phyloP scores from a whole-genome alignment of 345 rosid genomes.

The Punica granatum region DNA sequence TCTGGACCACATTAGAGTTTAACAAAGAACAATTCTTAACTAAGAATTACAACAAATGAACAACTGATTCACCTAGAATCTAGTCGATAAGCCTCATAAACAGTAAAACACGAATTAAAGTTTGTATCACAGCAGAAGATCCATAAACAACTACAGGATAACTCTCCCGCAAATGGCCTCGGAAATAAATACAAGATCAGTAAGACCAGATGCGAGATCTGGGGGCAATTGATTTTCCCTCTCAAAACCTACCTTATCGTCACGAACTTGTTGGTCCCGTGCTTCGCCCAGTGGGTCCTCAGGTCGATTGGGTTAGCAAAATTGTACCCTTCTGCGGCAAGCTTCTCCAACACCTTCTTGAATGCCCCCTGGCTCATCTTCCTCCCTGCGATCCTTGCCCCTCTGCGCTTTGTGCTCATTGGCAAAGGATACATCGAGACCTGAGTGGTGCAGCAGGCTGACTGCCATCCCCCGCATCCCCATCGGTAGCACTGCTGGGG shows the following conservation, averaged over 20 bases:
- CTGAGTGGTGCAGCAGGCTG: conserved; percentile 88
- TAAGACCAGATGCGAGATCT: conserved; percentile 28
- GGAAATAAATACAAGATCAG: conserved; percentile 32
- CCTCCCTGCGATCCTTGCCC: conserved; percentile 95
- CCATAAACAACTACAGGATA: conserved; percentile 28
- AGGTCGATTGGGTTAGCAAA: conserved; percentile 75
- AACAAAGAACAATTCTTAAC: neutral
- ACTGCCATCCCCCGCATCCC: conserved; percentile 99
- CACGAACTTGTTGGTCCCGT: conserved; percentile 98
- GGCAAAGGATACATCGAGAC: conserved; percentile 92
- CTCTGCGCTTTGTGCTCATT: conserved; percentile 91
- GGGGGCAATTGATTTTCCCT: conserved; percentile 10
- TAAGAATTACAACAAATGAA: conserved; percentile 11
- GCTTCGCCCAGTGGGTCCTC: conserved; percentile 95
- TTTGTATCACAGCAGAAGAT: conserved; percentile 1
- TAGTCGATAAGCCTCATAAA: neutral
- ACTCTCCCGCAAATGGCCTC: conserved; percentile 36
- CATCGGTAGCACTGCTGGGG: conserved; percentile 96
- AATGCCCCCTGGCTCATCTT: conserved; percentile 99
- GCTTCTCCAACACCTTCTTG: conserved; percentile 92
- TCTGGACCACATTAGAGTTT: neutral
- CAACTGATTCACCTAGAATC: conserved; percentile 1
- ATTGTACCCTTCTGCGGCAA: conserved; percentile 81
- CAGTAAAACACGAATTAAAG: neutral
- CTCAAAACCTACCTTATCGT: conserved; percentile 75